These are phyloP conservation scores for Cyberlindnera sargentensis DNA, from an alignment of 805 yeast genomes.

Conservation along the genomic window DNA sequence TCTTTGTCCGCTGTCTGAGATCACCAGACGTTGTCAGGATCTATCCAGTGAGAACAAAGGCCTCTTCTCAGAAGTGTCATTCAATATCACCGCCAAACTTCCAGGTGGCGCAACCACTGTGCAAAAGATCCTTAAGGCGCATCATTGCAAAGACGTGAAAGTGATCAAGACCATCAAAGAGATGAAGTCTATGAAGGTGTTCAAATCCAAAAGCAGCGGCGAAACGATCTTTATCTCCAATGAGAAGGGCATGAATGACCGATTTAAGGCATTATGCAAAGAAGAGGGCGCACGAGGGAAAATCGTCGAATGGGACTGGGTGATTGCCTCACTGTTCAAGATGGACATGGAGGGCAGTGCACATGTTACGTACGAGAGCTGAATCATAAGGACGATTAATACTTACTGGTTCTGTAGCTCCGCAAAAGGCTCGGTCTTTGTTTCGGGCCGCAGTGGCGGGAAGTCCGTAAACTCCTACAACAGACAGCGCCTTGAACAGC, in stretches of 20 bases:
- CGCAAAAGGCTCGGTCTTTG: neutral
- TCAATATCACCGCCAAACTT: conserved; percentile 50
- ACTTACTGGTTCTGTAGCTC: too few relatives aligned
- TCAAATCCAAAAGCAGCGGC: conserved; percentile 13
- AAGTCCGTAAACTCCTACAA: neutral
- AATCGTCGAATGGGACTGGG: conserved; percentile 60
- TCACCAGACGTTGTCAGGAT: conserved; percentile 9
- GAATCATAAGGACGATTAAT: too few relatives aligned
- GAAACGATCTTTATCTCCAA: conserved; percentile 26
- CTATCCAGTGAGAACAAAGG: conserved; percentile 14
- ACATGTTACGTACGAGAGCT: neutral
- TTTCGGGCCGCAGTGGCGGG: neutral
- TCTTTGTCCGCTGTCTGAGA: conserved; percentile 18
- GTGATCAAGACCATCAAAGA: conserved; percentile 23
- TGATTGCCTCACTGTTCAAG: conserved; percentile 47
- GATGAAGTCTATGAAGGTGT: conserved; percentile 14
- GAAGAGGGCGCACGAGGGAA: conserved; percentile 13
- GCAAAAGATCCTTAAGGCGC: conserved; percentile 49
- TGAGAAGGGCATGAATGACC: conserved; percentile 27
- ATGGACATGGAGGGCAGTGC: conserved; percentile 25
- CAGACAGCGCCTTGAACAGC: neutral
- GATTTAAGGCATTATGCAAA: conserved; percentile 23
- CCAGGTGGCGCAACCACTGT: conserved; percentile 56
- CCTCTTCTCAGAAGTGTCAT: conserved; percentile 40
- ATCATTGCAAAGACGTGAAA: conserved; percentile 39